Percentiles rank a stretch among this genome's conserved stretches.
Evolutionary conservation across 1,284 basidiomycete genomes (phyloP).

Genomic region (Sphaerobolus stellatus): DNA sequence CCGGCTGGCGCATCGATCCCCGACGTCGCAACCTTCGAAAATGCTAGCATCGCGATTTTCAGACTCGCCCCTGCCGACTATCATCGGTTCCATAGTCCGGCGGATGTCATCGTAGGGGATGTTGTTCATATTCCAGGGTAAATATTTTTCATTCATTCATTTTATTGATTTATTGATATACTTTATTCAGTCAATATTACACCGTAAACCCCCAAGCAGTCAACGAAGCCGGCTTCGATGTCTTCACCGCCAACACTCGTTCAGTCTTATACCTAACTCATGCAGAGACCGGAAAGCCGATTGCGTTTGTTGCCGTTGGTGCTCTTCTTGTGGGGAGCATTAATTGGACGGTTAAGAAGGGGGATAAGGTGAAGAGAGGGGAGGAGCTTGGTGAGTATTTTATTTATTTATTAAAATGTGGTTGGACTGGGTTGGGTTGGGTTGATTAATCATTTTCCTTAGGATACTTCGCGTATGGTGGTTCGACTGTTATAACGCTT

Average conservation of each 20-base stretch:
- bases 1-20: conserved; percentile 10
- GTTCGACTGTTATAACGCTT: conserved; percentile 66
- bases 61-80: conserved; percentile 82
- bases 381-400: conserved; percentile 52
- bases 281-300: conserved; percentile 38
- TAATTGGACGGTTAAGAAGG: conserved; percentile 44
- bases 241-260: conserved; percentile 72
- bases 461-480: conserved; percentile 65
- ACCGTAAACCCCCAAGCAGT: conserved; percentile 80
- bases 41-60: conserved; percentile 64
- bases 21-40: conserved; percentile 45
- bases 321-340: conserved; percentile 64
- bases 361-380: conserved; percentile 43
- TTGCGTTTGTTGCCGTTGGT: conserved; percentile 64
- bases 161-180: conserved; percentile 13
- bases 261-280: conserved; percentile 56
- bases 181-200: conserved; percentile 26
- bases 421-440: neutral
- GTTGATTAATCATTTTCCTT: neutral
- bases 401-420: conserved; percentile 3
- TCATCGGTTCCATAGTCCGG: conserved; percentile 81
- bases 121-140: conserved; percentile 40
- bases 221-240: conserved; percentile 67
- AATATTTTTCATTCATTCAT: conserved; percentile 32
- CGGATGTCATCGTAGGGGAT: conserved; percentile 53